Conservation (phyloP, 108 stramenopile species). For the Stephanodiscus minutulus region DNA sequence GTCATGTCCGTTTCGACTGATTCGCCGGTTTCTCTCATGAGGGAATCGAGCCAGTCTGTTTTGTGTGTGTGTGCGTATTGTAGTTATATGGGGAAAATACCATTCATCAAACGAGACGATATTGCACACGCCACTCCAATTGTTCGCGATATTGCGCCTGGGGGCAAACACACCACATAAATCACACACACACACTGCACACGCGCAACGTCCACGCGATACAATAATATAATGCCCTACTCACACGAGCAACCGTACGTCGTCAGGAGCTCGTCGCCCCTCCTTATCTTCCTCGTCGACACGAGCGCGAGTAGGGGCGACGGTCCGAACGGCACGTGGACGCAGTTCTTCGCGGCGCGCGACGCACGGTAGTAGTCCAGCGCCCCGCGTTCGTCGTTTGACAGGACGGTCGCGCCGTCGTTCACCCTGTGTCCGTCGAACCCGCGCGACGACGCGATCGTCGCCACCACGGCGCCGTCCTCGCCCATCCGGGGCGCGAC, state of each 20-base stretch:
- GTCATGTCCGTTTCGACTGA: constrained; percentile 20
- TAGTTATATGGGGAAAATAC: too few species aligned
- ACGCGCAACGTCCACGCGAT: too few species aligned
- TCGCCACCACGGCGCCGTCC: neutral
- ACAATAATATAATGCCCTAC: neutral
- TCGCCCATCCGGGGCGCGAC: neutral
- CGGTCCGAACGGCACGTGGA: constrained; percentile 38
- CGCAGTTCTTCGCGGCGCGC: constrained; percentile 34
- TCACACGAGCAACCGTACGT: constrained; percentile 27
- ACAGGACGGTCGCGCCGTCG: constrained; percentile 45
- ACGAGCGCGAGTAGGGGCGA: constrained; percentile 20
- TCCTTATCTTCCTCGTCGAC: constrained; percentile 16
- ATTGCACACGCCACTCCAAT: too few species aligned
- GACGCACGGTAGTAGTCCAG: constrained; percentile 39
- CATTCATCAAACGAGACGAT: too few species aligned
- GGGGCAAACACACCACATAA: too few species aligned
- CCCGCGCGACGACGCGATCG: neutral
- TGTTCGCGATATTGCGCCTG: too few species aligned
- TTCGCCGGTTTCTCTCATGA: neutral
- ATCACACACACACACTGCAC: too few species aligned
- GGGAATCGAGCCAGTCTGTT: constrained; percentile 17
- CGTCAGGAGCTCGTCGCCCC: constrained; percentile 24
- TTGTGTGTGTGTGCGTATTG: too few species aligned
- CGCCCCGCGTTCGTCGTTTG: constrained; percentile 35
- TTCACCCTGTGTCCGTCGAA: constrained; percentile 51